phyloP scores from a whole-genome alignment of 768 basidiomycete genomes.

The Auriscalpium microsporum region DNA sequence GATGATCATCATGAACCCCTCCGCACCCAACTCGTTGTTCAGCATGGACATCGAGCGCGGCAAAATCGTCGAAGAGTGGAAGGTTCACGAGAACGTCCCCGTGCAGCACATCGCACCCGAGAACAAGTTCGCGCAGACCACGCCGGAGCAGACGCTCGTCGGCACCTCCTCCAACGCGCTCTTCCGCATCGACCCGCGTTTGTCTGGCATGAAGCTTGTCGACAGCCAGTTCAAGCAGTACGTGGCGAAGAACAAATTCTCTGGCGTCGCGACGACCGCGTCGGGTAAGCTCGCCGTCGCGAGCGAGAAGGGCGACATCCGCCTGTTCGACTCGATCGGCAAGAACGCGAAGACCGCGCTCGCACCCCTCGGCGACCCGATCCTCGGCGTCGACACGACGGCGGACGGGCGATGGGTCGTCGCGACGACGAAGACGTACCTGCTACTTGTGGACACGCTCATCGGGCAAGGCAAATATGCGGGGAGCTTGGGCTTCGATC shows the following conservation, averaged over 20 bases:
- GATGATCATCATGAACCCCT: conserved; percentile 87
- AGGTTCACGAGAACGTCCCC: conserved; percentile 81
- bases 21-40: conserved; percentile 74
- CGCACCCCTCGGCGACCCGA: conserved; percentile 91
- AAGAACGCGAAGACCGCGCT: conserved; percentile 99
- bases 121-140: conserved; percentile 91
- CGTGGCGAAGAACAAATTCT: conserved; percentile 90
- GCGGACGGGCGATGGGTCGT: conserved; percentile 92
- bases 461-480: conserved; percentile 86
- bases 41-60: conserved; percentile 90
- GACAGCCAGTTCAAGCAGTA: conserved; percentile 96
- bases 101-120: conserved; percentile 90
- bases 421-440: conserved; percentile 90
- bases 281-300: conserved; percentile 85
- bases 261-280: conserved; percentile 82
- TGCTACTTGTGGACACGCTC: conserved; percentile 88
- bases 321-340: conserved; percentile 90
- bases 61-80: conserved; percentile 98
- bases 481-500: conserved; percentile 82
- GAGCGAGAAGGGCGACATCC: conserved; percentile 93
- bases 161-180: conserved; percentile 91
- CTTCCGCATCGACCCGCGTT: conserved; percentile 95
- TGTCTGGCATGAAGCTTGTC: conserved; percentile 88
- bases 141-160: conserved; percentile 85
- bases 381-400: conserved; percentile 89